A percentile compares a stretch with the other conserved stretches of the same genome.
These are phyloP conservation scores for Typha latifolia DNA, from an alignment of 176 grass and related monocot species.

Conservation along the genomic window DNA sequence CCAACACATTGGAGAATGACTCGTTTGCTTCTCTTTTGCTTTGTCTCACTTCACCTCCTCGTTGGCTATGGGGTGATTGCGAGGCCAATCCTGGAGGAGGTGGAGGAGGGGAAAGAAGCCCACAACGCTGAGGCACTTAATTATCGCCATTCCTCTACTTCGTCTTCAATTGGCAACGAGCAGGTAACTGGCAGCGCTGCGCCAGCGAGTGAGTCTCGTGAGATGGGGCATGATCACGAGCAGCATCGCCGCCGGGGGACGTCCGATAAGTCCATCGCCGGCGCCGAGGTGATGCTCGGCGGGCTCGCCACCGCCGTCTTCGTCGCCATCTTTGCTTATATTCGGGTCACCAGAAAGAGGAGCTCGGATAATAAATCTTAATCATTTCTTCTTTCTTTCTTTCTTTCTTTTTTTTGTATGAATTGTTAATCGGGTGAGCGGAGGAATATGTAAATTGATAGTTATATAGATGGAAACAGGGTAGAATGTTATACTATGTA, in stretches of 20 bases:
- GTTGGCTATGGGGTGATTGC: background rate
- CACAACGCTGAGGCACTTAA: no score
- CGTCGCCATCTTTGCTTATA: constrained; percentile 25
- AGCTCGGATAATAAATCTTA: constrained; percentile 19
- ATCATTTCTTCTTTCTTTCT: background rate
- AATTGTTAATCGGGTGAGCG: background rate
- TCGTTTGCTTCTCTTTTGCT: background rate
- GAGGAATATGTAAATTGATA: no score
- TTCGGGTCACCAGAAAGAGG: constrained; percentile 30
- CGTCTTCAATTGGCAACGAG: background rate
- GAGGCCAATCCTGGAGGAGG: background rate
- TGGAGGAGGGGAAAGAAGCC: background rate
- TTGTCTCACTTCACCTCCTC: constrained; percentile 4
- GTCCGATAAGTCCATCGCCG: constrained; percentile 24
- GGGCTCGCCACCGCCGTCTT: constrained; percentile 17
- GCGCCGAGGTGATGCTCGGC: constrained; percentile 29
- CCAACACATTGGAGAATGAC: background rate
- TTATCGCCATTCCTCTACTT: background rate
- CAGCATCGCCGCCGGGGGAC: constrained; percentile 5
- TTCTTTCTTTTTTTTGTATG: no score
- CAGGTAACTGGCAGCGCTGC: background rate
- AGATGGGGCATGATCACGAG: background rate
- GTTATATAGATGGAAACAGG: no score
- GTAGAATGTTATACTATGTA: no score
- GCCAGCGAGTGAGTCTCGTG: background rate